phyloP scores from a whole-genome alignment of 225 moss, liverwort and hornwort genomes.

The Neckera pumila region DNA sequence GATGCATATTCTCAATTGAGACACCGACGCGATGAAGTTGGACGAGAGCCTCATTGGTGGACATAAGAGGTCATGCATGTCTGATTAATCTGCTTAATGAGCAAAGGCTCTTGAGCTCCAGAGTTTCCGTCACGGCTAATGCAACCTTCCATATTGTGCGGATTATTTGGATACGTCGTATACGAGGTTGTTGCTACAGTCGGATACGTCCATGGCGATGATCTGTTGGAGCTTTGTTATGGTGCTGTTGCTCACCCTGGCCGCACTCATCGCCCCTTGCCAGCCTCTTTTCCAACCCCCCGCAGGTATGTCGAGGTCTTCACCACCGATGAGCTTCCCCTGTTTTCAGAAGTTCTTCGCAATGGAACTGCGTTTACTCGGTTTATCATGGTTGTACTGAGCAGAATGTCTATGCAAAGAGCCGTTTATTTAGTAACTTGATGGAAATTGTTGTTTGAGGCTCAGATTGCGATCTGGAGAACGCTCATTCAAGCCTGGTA shows the following conservation, averaged over 20 bases:
- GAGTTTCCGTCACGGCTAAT: not conserved
- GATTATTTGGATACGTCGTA: not conserved
- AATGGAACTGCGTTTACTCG: not conserved
- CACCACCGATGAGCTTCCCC: not conserved
- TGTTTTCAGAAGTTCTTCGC: not conserved
- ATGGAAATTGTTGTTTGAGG: not conserved
- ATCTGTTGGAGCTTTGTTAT: slow-evolving; percentile 34
- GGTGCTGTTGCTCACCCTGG: slow-evolving; percentile 25
- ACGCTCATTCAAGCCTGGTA: not conserved
- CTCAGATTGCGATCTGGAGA: not conserved
- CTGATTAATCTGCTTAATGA: not conserved
- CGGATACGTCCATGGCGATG: slow-evolving; percentile 16
- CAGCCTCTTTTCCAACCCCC: slow-evolving; percentile 36
- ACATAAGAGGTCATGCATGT: not conserved
- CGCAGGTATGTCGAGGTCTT: slow-evolving; percentile 13
- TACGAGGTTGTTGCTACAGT: not conserved
- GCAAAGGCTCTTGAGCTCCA: slow-evolving; percentile 1
- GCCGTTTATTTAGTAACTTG: not conserved
- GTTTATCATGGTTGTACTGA: not conserved
- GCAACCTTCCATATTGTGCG: not conserved
- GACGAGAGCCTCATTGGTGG: not conserved
- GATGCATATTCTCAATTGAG: not conserved
- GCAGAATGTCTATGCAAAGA: not conserved
- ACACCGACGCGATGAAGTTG: not conserved
- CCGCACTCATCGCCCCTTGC: slow-evolving; percentile 16